These are phyloP conservation scores for Hansenula anomala DNA, from an alignment of 1,139 yeast genomes.

Conservation along the genomic window DNA sequence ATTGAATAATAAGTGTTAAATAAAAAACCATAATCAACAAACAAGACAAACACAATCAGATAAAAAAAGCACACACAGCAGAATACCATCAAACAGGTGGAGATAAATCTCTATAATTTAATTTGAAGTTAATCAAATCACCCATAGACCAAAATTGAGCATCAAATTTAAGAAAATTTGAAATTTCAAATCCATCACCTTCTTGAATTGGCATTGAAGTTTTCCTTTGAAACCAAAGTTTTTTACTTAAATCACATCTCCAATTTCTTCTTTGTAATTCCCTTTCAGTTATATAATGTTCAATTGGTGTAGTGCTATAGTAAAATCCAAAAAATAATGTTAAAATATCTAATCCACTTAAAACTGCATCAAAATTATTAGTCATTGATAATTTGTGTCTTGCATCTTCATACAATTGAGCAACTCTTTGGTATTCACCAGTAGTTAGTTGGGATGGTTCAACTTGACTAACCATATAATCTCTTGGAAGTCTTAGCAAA, in stretches of 20 bases:
- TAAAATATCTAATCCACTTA: slow-evolving; percentile 30
- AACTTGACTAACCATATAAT: slow-evolving; percentile 35
- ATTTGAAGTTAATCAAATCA: slow-evolving; percentile 17
- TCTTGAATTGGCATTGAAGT: slow-evolving; percentile 3
- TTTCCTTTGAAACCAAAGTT: slow-evolving; percentile 27
- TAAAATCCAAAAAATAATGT: slow-evolving; percentile 59
- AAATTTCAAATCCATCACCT: slow-evolving; percentile 25
- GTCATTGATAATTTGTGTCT: slow-evolving; percentile 31
- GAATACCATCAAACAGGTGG: slow-evolving; percentile 7
- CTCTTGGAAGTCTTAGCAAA: slow-evolving; percentile 27
- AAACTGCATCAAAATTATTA: slow-evolving; percentile 20
- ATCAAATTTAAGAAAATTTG: slow-evolving; percentile 32
- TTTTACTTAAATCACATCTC: slow-evolving; percentile 21
- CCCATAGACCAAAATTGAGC: slow-evolving; percentile 29
- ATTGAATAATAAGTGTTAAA: no score
- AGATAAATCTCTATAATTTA: slow-evolving; percentile 11
- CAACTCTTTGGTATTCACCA: slow-evolving; percentile 27
- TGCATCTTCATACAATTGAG: slow-evolving; percentile 43
- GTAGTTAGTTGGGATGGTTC: slow-evolving; percentile 23
- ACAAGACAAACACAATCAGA: no score
- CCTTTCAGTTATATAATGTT: slow-evolving; percentile 29
- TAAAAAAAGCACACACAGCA: no score
- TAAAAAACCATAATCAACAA: no score
- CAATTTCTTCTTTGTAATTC: slow-evolving; percentile 31
- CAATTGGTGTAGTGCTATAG: slow-evolving; percentile 50